These are phyloP conservation scores for Xerocomus minutiporus DNA, from an alignment of 1,284 basidiomycete genomes.

Conservation along the genomic window DNA sequence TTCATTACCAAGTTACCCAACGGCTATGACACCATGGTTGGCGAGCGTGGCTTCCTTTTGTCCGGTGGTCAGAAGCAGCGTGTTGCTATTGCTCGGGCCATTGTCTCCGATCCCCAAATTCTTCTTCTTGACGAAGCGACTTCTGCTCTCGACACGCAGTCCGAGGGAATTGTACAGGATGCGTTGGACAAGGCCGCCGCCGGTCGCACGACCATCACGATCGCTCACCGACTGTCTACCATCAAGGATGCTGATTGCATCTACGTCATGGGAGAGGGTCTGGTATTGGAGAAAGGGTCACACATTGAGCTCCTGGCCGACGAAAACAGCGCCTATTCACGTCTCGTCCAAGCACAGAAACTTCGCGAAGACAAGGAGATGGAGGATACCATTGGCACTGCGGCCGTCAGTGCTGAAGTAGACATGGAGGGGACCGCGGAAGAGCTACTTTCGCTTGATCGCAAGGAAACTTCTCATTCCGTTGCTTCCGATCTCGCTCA, in stretches of 20 bases:
- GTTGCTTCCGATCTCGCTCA: conserved; percentile 69
- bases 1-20: conserved; percentile 84
- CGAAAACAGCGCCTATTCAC: conserved; percentile 66
- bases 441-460: conserved; percentile 62
- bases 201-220: conserved; percentile 77
- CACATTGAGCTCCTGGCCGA: conserved; percentile 73
- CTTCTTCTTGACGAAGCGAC: conserved; percentile 87
- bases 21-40: conserved; percentile 89
- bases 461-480: conserved; percentile 63
- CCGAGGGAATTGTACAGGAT: conserved; percentile 91
- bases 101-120: conserved; percentile 86
- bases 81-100: conserved; percentile 87
- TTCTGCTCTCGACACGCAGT: conserved; percentile 84
- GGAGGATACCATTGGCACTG: conserved; percentile 29
- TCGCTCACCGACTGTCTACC: conserved; percentile 73
- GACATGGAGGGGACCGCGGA: conserved; percentile 52
- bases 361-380: conserved; percentile 49
- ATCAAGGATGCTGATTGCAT: conserved; percentile 83
- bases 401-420: conserved; percentile 34
- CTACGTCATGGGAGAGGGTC: conserved; percentile 82
- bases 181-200: conserved; percentile 89
- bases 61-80: conserved; percentile 93
- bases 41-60: conserved; percentile 88
- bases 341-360: conserved; percentile 77
- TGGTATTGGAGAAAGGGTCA: conserved; percentile 80